Percentiles rank a stretch among this genome's conserved stretches.
Evolutionary conservation across 2,329 filamentous ascomycete species (phyloP).

Genomic region (Penicillium verrucosum): DNA sequence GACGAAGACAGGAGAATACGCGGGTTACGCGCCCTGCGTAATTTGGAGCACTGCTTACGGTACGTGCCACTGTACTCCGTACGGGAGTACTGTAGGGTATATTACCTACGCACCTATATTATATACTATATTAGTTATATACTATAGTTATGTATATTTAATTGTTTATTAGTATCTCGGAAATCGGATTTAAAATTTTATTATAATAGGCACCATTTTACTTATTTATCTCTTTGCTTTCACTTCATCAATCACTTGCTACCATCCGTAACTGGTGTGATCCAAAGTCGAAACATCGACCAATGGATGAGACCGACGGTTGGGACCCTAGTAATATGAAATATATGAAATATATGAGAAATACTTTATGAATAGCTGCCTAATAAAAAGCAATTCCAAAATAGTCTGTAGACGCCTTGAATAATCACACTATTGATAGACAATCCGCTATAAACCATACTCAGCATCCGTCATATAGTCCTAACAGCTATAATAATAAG

Average conservation of each 20-base stretch:
- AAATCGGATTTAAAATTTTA: no score
- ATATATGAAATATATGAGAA: not conserved
- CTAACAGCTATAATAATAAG: no score
- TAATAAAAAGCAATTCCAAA: not conserved
- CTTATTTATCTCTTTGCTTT: not conserved
- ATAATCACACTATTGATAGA: not conserved
- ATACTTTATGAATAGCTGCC: not conserved
- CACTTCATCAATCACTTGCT: not conserved
- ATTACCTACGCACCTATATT: not conserved
- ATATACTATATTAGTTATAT: no score
- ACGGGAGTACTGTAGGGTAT: not conserved
- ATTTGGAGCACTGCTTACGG: conserved; percentile 20
- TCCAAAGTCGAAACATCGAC: not conserved
- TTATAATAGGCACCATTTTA: not conserved
- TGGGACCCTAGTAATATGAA: not conserved
- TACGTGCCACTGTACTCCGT: not conserved
- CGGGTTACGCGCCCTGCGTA: conserved; percentile 22
- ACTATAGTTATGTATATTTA: no score
- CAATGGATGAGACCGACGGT: conserved; percentile 2
- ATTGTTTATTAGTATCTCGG: no score
- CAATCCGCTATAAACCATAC: not conserved
- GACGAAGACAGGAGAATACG: conserved; percentile 24
- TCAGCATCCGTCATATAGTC: not conserved
- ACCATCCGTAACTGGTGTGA: not conserved
- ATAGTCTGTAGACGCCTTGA: no score